These are phyloP conservation scores for Suhomyces bolitotheri DNA, from an alignment of 1,139 yeast genomes.

Conservation along the genomic window DNA sequence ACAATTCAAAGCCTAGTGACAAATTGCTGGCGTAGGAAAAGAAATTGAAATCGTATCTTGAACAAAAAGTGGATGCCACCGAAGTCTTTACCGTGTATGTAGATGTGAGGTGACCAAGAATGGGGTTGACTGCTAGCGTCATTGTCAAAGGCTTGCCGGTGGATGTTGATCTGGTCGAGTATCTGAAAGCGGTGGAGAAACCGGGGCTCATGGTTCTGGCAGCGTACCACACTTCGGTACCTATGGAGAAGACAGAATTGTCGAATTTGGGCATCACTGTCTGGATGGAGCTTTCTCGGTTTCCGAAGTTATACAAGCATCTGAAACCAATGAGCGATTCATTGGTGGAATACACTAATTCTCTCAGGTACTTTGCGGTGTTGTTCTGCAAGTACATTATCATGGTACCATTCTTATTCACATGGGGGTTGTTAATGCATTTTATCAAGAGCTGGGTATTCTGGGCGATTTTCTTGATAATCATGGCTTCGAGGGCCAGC, in stretches of 20 bases:
- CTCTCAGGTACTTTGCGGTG: conserved; percentile 66
- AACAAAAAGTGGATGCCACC: conserved; percentile 73
- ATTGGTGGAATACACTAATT: conserved; percentile 81
- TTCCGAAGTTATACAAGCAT: conserved; percentile 69
- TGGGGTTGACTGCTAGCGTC: conserved; percentile 85
- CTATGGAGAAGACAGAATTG: conserved; percentile 62
- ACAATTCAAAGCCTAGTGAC: conserved; percentile 82
- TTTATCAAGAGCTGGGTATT: conserved; percentile 68
- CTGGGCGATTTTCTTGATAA: conserved; percentile 62
- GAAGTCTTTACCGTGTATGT: conserved; percentile 86
- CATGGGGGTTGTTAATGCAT: conserved; percentile 70
- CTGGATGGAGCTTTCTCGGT: conserved; percentile 26
- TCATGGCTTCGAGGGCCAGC: conserved; percentile 84
- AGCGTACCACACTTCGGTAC: conserved; percentile 91
- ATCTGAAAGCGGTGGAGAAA: conserved; percentile 77
- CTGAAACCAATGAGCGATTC: conserved; percentile 86
- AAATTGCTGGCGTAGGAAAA: conserved; percentile 89
- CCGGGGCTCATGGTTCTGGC: conserved; percentile 82
- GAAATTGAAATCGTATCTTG: conserved; percentile 85
- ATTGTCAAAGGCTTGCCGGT: conserved; percentile 88
- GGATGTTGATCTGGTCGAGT: conserved; percentile 81
- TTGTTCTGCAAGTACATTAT: conserved; percentile 75
- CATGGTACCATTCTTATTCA: conserved; percentile 56
- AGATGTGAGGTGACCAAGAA: conserved; percentile 86
- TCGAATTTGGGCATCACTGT: conserved; percentile 40